Conservation (phyloP, 2,329 filamentous ascomycete genomes). For the Ceratocystis ficicola region DNA sequence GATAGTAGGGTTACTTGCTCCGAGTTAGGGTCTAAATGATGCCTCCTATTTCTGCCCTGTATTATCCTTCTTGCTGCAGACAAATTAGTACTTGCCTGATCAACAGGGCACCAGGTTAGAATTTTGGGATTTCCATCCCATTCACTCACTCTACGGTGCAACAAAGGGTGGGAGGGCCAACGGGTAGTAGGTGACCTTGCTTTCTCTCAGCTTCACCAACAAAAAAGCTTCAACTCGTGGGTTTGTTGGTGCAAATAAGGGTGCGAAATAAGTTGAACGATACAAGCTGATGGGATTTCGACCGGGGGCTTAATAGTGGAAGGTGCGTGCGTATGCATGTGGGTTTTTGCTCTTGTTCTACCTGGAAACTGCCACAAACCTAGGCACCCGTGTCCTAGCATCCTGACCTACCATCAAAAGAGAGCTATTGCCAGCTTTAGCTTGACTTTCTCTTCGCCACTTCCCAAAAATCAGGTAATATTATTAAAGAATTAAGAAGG, state of each 20-base stretch:
- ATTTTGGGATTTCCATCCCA: not conserved
- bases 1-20: not conserved
- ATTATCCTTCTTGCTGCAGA: not conserved
- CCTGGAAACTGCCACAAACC: not conserved
- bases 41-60: not conserved
- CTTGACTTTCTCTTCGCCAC: constrained; percentile 1
- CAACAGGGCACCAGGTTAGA: not conserved
- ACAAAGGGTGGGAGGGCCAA: too few relatives aligned
- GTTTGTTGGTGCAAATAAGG: not conserved
- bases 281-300: not conserved
- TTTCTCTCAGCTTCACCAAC: not conserved
- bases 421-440: constrained; percentile 10
- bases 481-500: not conserved
- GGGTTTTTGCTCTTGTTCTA: not conserved
- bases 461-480: not conserved
- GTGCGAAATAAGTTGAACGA: not conserved
- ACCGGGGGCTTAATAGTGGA: constrained; percentile 8
- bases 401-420: not conserved
- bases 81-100: not conserved
- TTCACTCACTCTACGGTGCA: not conserved
- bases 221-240: not conserved
- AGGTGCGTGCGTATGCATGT: constrained; percentile 3
- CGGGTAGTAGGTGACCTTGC: too few relatives aligned
- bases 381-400: too few relatives aligned
- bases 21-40: not conserved